Evolutionary conservation across 202 grass and related monocot species (phyloP), one percentile per base, ranked within the genome.

Genomic region (Setaria italica): DNA sequence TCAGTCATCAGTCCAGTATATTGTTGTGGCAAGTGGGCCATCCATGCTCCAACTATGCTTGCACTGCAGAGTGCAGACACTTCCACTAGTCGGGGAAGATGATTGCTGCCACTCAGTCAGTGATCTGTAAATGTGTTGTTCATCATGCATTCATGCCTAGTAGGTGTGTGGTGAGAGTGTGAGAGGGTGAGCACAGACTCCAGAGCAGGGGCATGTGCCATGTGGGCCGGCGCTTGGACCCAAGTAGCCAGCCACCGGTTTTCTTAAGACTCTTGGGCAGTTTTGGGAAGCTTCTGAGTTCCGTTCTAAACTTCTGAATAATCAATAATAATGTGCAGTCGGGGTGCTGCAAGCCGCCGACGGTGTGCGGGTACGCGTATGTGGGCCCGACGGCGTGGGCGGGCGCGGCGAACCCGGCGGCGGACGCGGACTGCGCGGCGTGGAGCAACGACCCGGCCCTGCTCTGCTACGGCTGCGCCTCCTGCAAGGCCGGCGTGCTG

Each of bases 271-370:
- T 7, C 21, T 51, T 53, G 29, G 15, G 37, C 34, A 35, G 43
- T 37, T 20, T 3, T 54, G 29, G 7, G 79, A 70, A 81, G 4
- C 79, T 56, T 81, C 49, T 12, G 2, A 67, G 0, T 50, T 21
- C 20, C 14, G 19, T 56, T 53, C 62, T 37, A 4, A 72, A 9
- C 25, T 41, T 6, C 39, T 41, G 5, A 32, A 9, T 32, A 11
- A 60, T 14, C 48, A 29, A 0, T 30, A 11, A 20, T 3, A 7
- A 9, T 0, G 4, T 94, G 83, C 84, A 94, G 88, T 94, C 92
- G 3, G 92, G 92, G 0, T 97, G 95, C 85, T 95, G 95, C 80
- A 94, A 97, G 78, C 95, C 95, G 19, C 95, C 95, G 55, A 94
- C 92, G 32, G 80, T 20, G 83, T 97, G 95, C 62, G 95, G 95